Evolutionary conservation across 345 rosid genomes (phyloP).

Genomic region (Abelmoschus esculentus): DNA sequence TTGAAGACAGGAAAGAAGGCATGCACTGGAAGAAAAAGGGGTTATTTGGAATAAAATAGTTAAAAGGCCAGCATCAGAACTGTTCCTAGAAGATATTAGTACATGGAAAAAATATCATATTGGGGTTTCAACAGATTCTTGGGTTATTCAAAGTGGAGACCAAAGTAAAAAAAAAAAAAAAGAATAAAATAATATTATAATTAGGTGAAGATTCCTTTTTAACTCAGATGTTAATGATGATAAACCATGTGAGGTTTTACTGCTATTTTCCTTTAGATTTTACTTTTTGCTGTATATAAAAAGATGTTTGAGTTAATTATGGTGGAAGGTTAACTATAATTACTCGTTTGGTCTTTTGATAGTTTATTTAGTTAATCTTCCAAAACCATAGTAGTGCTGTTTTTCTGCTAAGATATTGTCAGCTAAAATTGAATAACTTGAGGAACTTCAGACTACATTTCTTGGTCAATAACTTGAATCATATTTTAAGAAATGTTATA

Average conservation of each 20-base stretch:
- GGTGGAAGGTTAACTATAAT: background rate
- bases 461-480: no score
- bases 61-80: constrained; percentile 14
- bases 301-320: background rate
- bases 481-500: background rate
- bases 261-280: background rate
- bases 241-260: constrained; percentile 12
- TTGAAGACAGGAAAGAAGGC: constrained; percentile 19
- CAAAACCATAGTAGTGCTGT: background rate
- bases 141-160: constrained; percentile 20
- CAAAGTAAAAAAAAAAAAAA: background rate
- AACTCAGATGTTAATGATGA: constrained; percentile 31
- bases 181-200: constrained; percentile 7
- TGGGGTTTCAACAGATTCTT: background rate
- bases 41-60: constrained; percentile 15
- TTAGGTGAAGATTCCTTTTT: constrained; percentile 21
- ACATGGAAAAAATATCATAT: background rate
- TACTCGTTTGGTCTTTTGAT: background rate
- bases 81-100: constrained; percentile 17
- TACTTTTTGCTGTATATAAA: background rate
- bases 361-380: constrained; percentile 4
- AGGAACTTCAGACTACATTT: background rate
- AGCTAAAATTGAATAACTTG: background rate
- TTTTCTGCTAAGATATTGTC: constrained; percentile 7
- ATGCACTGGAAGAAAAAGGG: constrained; percentile 12